Evolutionary conservation across 495 filamentous ascomycete genomes (phyloP), one percentile per base, ranked within the genome.

Genomic region (Penicillium crystallinum): DNA sequence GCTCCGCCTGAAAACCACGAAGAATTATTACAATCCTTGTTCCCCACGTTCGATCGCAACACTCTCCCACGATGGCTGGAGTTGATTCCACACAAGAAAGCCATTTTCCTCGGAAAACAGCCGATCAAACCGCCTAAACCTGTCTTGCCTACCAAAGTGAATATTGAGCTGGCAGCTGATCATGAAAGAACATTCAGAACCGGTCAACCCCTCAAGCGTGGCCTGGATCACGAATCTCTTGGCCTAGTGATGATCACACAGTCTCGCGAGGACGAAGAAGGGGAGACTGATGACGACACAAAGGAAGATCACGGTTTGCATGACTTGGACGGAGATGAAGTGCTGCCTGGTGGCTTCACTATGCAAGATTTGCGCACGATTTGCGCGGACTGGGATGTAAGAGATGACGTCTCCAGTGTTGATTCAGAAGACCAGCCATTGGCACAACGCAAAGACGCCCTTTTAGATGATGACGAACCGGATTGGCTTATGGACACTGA

Each of bases 81-180:
- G 44, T 72, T 95, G 1, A 77, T 97, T 18, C 86, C 86, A 9
- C 81, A 81, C 15, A 88, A 87, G 66, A 83, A 82, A 55, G 87
- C 86, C 2, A 73, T 79, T 29, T 91, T 85, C 59, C 66, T 83
- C 33, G 81, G 81, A 25, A 89, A 89, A 64, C 76, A 79, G 36
- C 87, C 87, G 2, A 25, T 74, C 1, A 92, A 89, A 64, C 77
- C 81, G 10, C 90, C 95, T 17, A 96, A 88, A 62, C 78, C 86
- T 1, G 74, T 96, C 15, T 74, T 90, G 12, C 89, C 90, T 0
- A 90, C 86, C 11, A 99, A 97, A 67, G 76, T 95, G 41, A 88
- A 83, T 51, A 70, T 97, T 6, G 93, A 97, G 51, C 69, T 97
- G 10, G 82, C 84, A 4, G 76, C 77, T 40, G 93, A 97, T 59